A percentile compares a stretch with the other conserved stretches of the same genome.
Conservation (phyloP, 2,329 filamentous ascomycete genomes). For the Gnomoniopsis smithogilvyi region DNA sequence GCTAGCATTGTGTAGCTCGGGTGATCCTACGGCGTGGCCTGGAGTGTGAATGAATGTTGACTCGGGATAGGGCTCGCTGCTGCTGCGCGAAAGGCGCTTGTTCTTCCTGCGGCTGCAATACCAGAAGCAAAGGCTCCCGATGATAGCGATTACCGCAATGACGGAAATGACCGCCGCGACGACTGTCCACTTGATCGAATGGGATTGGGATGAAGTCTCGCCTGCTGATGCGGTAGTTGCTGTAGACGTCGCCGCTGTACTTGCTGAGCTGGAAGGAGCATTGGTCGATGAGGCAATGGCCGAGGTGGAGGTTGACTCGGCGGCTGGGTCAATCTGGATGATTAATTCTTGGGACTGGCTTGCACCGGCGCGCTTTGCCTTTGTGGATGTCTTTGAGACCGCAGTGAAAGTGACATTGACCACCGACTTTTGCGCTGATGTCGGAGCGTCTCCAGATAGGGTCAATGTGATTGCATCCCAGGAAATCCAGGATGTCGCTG, state of each 20-base stretch:
- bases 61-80: background rate
- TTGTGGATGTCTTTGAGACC: conserved; percentile 29
- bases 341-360: conserved; percentile 36
- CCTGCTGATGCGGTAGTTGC: background rate
- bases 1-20: background rate
- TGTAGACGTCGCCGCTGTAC: conserved; percentile 22
- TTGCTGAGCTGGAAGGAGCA: conserved; percentile 20
- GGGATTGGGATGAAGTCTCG: conserved; percentile 7
- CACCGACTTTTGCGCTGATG: conserved; percentile 24
- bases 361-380: conserved; percentile 10
- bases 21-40: background rate
- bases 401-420: conserved; percentile 28
- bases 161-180: conserved; percentile 43
- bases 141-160: conserved; percentile 33
- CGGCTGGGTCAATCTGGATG: conserved; percentile 30
- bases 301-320: conserved; percentile 24
- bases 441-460: conserved; percentile 40
- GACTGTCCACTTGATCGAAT: conserved; percentile 30
- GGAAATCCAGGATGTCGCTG: conserved; percentile 41
- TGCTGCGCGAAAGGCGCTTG: background rate
- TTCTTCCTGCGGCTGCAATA: conserved; percentile 26
- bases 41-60: conserved; percentile 6
- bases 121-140: conserved; percentile 29
- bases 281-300: conserved; percentile 15
- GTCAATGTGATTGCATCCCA: conserved; percentile 30